Conservation (phyloP, 2,329 filamentous ascomycete genomes). For the Colletotrichum horii region DNA sequence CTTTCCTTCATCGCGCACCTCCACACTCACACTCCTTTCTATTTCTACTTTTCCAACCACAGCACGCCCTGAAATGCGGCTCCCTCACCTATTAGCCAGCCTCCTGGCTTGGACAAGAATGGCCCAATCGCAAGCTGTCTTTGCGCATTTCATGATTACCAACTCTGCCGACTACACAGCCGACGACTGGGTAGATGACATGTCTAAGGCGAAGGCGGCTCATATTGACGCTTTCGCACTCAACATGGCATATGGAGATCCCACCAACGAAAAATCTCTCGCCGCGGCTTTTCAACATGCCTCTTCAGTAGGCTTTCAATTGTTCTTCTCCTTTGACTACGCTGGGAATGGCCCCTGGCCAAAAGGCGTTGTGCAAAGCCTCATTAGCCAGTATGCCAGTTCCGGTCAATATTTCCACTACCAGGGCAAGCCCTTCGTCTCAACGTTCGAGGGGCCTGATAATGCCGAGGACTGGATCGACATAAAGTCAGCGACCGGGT, state of each 20-base stretch:
- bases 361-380: neutral
- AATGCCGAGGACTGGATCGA: slow-evolving; percentile 45
- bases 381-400: neutral
- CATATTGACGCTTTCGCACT: slow-evolving; percentile 35
- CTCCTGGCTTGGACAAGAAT: too few relatives aligned
- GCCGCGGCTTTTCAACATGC: slow-evolving; percentile 7
- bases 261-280: neutral
- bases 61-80: too few relatives aligned
- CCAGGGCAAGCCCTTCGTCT: slow-evolving; percentile 36
- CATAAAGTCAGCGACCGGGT: slow-evolving; percentile 42
- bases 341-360: slow-evolving; percentile 18
- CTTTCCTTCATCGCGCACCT: too few relatives aligned
- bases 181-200: slow-evolving; percentile 46
- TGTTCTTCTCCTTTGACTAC: slow-evolving; percentile 37
- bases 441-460: slow-evolving; percentile 48
- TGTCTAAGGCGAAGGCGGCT: slow-evolving; percentile 48
- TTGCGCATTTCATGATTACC: too few relatives aligned
- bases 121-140: too few relatives aligned
- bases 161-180: slow-evolving; percentile 28
- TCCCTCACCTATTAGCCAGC: too few relatives aligned
- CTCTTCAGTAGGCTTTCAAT: slow-evolving; percentile 26
- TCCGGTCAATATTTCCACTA: slow-evolving; percentile 22
- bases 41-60: too few relatives aligned
- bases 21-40: too few relatives aligned
- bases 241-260: slow-evolving; percentile 1